phyloP scores from a whole-genome alignment of 768 basidiomycete species.

The Boletellus emodensis region DNA sequence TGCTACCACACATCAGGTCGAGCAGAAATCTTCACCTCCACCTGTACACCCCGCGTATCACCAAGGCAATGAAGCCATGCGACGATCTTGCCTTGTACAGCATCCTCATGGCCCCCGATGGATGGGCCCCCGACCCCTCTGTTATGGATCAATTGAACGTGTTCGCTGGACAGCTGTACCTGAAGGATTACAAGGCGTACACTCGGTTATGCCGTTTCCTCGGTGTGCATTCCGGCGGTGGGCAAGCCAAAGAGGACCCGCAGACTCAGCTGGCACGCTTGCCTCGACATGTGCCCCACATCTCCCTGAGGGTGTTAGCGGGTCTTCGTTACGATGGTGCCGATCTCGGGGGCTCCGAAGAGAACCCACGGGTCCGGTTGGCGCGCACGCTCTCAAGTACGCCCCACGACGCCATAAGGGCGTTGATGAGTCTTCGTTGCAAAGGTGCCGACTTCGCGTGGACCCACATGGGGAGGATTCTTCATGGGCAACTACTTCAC shows the following conservation, averaged over 20 bases:
- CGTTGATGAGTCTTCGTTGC: slow-evolving; percentile 26
- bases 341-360: no score
- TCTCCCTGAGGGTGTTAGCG: no score
- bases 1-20: not conserved
- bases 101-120: no score
- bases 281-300: no score
- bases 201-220: slow-evolving; percentile 25
- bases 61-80: slow-evolving; percentile 32
- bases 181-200: slow-evolving; percentile 27
- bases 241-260: no score
- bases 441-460: slow-evolving; percentile 34
- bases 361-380: no score
- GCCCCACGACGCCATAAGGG: not conserved
- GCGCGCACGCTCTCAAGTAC: no score
- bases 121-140: not conserved
- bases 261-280: no score
- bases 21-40: slow-evolving; percentile 36
- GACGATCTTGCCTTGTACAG: no score
- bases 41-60: slow-evolving; percentile 39
- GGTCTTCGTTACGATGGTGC: no score
- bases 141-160: slow-evolving; percentile 24
- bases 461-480: slow-evolving; percentile 39
- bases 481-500: slow-evolving; percentile 23
- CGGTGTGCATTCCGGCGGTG: slow-evolving; percentile 5
- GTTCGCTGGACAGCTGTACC: slow-evolving; percentile 33